Evolutionary conservation across 495 filamentous ascomycete genomes (phyloP).

Genomic region (Aspergillus funiculosus): DNA sequence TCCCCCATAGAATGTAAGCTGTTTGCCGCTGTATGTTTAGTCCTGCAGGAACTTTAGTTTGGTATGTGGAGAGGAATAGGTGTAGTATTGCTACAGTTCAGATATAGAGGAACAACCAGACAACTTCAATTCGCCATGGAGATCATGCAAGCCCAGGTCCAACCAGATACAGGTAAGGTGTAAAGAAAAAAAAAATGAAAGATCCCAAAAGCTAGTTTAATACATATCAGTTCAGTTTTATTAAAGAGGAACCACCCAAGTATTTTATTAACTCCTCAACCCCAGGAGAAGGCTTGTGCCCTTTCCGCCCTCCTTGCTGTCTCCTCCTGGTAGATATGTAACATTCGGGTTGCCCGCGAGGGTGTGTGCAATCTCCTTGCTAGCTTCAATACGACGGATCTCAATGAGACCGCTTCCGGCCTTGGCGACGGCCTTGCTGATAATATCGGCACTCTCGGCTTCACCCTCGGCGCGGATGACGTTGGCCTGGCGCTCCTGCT

Average conservation of each 20-base stretch:
- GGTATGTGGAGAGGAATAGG: conserved; percentile 22
- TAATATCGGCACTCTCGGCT: conserved; percentile 91
- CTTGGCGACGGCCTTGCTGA: conserved; percentile 86
- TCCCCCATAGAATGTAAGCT: too few relatives aligned
- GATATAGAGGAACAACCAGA: conserved; percentile 22
- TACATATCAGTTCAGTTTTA: conserved; percentile 19
- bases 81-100: conserved; percentile 44
- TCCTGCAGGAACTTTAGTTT: background rate
- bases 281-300: conserved; percentile 55
- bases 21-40: too few relatives aligned
- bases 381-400: conserved; percentile 96
- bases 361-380: conserved; percentile 90
- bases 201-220: too few relatives aligned
- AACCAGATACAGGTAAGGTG: conserved; percentile 15
- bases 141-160: conserved; percentile 30
- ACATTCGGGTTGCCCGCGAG: conserved; percentile 90
- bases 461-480: conserved; percentile 98
- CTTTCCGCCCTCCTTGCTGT: conserved; percentile 60
- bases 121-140: conserved; percentile 29
- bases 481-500: conserved; percentile 98
- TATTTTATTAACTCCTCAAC: conserved; percentile 41
- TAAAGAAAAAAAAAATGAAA: conserved; percentile 14
- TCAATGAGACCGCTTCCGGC: conserved; percentile 85
- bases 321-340: conserved; percentile 81
- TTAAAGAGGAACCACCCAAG: conserved; percentile 8